A percentile compares a stretch with the other conserved stretches of the same genome.
Evolutionary conservation across 2,329 filamentous ascomycete species (phyloP).

Genomic region (Aspergillus ochraceoroseus): DNA sequence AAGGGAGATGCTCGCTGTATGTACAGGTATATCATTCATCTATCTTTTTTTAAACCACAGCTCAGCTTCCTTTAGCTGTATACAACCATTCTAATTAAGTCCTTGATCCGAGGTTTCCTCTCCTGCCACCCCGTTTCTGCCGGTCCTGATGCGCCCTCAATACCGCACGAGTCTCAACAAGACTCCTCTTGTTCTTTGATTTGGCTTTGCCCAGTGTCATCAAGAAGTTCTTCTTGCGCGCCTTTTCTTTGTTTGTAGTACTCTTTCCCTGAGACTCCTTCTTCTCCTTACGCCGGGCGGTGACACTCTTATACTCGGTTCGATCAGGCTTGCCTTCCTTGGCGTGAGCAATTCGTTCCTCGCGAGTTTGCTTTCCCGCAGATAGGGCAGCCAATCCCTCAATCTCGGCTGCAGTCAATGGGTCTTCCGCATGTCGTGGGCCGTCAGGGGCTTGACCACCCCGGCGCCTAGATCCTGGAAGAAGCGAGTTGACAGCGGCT

Average conservation of each 20-base stretch:
- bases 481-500: conserved; percentile 62
- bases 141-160: conserved; percentile 76
- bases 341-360: conserved; percentile 79
- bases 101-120: conserved; percentile 57
- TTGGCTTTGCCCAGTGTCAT: conserved; percentile 98
- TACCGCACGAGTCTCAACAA: conserved; percentile 77
- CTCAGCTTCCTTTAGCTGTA: too few species aligned
- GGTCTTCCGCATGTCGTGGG: conserved; percentile 72
- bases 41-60: conserved; percentile 3
- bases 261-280: conserved; percentile 89
- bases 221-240: conserved; percentile 94
- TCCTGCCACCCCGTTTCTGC: conserved; percentile 75
- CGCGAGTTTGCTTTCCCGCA: conserved; percentile 73
- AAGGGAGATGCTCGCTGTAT: too few species aligned
- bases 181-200: conserved; percentile 88
- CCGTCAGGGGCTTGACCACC: conserved; percentile 47
- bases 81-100: conserved; percentile 1
- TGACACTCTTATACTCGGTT: conserved; percentile 76
- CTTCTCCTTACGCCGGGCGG: conserved; percentile 77
- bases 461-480: conserved; percentile 44
- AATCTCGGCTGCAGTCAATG: conserved; percentile 84
- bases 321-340: conserved; percentile 74
- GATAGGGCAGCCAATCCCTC: conserved; percentile 73
- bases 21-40: too few species aligned
- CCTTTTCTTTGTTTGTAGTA: conserved; percentile 95